Evolutionary conservation across 805 yeast species (phyloP), one percentile per base, ranked within the genome.

Genomic region (Isabelozyma pseudorhagii): DNA sequence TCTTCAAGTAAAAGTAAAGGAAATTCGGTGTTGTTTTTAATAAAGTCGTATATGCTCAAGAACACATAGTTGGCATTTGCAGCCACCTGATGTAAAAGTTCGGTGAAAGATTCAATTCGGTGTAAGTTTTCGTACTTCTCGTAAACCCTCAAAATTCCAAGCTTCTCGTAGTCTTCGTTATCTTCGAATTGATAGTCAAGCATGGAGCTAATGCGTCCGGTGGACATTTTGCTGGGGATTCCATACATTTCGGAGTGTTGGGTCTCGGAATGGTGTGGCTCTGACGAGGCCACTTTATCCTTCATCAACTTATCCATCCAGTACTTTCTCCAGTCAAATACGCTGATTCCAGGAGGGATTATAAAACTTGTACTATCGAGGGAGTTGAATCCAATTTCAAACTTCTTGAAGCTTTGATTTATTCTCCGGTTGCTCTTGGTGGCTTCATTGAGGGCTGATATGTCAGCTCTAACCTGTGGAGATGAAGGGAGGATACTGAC

Each of bases 241-340:
- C 44, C 44, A 40, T 47, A 36, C 11, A 11, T 1, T 4, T 28
- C 18, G 4, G 27, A 14, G 11, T 29, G 27, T 31, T 10, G 36
- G 7, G 10, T 31, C 36, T 31, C 25, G 3, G 6, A 4, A 21
- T 21, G 25, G 25, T 21, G 25, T 21, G 3, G 6, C 3, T 5
- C 25, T 21, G 31, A 11, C 25, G 36, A 25, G 1, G 13, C 21
- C 8, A 39, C 21, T 10, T 31, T 11, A 17, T 48, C 48, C 5
- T 39, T 31, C 15, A 44, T n/a, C 27, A 45, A 53, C 17, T 46
- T 46, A 29, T 46, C 14, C 36, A 59, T 55, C 61, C 64, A 61
- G 51, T 53, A 61, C 44, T 52, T 46, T 38, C 69, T 52, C 68
- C 68, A 65, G 9, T 49, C 44, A 21, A 15, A 36, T 5, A 42